phyloP scores from a whole-genome alignment of 2,329 filamentous ascomycete genomes.

The Onygenales sp. region DNA sequence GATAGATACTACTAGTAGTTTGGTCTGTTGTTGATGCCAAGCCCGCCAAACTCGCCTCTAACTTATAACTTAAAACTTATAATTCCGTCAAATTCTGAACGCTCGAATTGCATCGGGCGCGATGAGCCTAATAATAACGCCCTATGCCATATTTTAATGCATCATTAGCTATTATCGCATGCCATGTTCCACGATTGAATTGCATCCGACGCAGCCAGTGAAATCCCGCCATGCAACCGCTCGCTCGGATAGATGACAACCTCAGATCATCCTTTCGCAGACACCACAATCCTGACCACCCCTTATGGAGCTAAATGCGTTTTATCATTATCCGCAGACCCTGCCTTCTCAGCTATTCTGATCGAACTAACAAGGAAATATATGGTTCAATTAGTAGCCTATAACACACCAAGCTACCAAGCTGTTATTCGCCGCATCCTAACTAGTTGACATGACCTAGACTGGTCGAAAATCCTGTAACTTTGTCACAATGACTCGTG shows the following conservation, averaged over 20 bases:
- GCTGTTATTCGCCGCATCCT: neutral
- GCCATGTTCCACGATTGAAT: neutral
- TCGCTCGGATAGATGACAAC: neutral
- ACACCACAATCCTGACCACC: too few species aligned
- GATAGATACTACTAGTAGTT: too few species aligned
- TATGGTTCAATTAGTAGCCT: neutral
- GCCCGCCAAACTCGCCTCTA: too few species aligned
- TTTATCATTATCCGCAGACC: too few species aligned
- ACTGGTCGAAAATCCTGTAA: neutral
- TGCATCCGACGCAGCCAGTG: neutral
- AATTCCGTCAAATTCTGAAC: too few species aligned
- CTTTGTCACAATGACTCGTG: neutral
- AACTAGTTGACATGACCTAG: neutral
- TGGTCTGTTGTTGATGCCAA: too few species aligned
- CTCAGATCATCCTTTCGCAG: too few species aligned
- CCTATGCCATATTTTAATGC: neutral
- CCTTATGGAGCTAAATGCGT: too few species aligned
- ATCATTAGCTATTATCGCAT: neutral
- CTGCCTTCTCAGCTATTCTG: too few species aligned
- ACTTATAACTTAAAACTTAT: too few species aligned
- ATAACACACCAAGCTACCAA: neutral
- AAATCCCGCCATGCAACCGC: neutral
- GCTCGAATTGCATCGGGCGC: too few species aligned
- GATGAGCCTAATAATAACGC: too few species aligned
- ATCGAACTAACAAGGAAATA: neutral